These are phyloP conservation scores for Sporothrix dimorphospora DNA, from an alignment of 2,329 filamentous ascomycete species.

Conservation along the genomic window DNA sequence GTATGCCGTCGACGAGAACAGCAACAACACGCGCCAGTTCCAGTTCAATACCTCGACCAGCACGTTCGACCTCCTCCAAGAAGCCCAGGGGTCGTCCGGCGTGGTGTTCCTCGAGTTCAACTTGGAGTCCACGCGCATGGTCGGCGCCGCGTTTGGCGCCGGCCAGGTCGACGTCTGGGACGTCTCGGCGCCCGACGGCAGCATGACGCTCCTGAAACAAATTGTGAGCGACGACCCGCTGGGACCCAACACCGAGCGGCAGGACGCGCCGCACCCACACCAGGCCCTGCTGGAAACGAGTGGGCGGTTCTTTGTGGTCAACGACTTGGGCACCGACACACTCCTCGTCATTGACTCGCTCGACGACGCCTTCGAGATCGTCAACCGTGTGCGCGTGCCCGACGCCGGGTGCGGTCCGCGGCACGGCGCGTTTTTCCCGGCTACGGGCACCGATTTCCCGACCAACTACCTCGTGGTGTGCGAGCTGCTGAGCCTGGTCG, in stretches of 20 bases:
- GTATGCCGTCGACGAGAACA: conserved; percentile 55
- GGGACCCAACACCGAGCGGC: conserved; percentile 42
- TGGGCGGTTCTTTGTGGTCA: conserved; percentile 53
- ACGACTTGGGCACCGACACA: conserved; percentile 55
- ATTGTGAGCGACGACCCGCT: conserved; percentile 42
- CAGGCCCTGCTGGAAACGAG: conserved; percentile 53
- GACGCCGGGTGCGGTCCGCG: conserved; percentile 52
- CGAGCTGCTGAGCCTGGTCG: conserved; percentile 51
- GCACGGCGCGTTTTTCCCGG: conserved; percentile 53
- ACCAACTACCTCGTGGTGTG: conserved; percentile 53
- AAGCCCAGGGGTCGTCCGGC: conserved; percentile 45
- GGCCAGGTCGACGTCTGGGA: conserved; percentile 53
- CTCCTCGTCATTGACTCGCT: conserved; percentile 51
- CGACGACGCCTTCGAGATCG: conserved; percentile 46
- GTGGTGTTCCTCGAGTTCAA: conserved; percentile 55
- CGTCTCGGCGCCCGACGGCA: conserved; percentile 41
- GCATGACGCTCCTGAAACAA: conserved; percentile 45
- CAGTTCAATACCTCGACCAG: conserved; percentile 42
- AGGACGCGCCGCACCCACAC: conserved; percentile 49
- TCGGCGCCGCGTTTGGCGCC: conserved; percentile 49
- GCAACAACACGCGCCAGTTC: conserved; percentile 46
- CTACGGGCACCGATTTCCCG: conserved; percentile 38
- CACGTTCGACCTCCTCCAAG: conserved; percentile 39
- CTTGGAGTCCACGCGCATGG: conserved; percentile 48
- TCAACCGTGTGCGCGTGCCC: conserved; percentile 41